Evolutionary conservation across 768 basidiomycete species (phyloP), one percentile per base, ranked within the genome.

Genomic region (Clitopilus hobsonii): DNA sequence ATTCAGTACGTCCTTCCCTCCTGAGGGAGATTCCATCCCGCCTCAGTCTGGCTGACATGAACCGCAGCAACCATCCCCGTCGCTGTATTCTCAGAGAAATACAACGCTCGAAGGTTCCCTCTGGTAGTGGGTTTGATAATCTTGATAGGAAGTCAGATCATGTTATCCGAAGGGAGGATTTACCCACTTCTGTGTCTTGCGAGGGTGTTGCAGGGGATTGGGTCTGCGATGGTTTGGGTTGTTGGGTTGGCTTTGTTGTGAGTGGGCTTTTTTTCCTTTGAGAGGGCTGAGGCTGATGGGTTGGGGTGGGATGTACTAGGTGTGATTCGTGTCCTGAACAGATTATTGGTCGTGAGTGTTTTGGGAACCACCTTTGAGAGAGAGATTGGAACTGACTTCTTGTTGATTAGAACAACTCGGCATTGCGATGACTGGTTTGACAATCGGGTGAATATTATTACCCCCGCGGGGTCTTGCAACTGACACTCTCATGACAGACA

Each of bases 191-290:
- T 87, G 83, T 77, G 74, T 13, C 27, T 84, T 30, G 83, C 84
- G 6, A 78, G 85, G 27, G 62, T 77, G n/a, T 49, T 85, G 24
- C 85, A 86, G 64, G 84, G 85, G 4, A 65, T 83, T 8, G 79
- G 80, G 14, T 84, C 84, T 0, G 79, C 83, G 5, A 73, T 84
- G 65, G 73, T 86, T 7, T 86, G 83, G 84, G 74, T 83, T 0
- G 79, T 84, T 18, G 84, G 84, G 1, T 60, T 86, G 27, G 83
- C 84, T 23, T 70, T 86, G 25, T 63, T 85, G 83, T 84, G 61
- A 62, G 71, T 11, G n/a, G 22, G 41, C 30, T 20, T 26, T 38
- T 13, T 29, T 28, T 36, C 14, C 14, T n/a, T 18, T 18, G 2
- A n/a, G n/a, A n/a, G n/a, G n/a, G n/a, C n/a, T n/a, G n/a, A n/a